phyloP scores from a whole-genome alignment of 129 eudicot genomes.

The Centaurea solstitialis region DNA sequence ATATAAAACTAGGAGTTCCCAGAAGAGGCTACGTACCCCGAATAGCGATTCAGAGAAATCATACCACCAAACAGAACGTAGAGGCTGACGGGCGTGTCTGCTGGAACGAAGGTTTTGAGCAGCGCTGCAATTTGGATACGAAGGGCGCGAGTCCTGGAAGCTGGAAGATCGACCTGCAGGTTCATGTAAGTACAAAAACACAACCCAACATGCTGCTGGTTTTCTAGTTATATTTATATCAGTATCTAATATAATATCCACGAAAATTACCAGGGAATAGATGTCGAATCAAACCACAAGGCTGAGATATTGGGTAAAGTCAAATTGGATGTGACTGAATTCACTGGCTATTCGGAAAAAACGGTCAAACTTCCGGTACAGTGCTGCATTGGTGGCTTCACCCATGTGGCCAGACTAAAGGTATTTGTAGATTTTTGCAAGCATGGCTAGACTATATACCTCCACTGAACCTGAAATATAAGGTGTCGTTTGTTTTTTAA shows the following conservation, averaged over 20 bases:
- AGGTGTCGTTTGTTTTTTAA: too few relatives aligned
- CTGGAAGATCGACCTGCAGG: slow-evolving; percentile 46
- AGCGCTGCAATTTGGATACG: slow-evolving; percentile 36
- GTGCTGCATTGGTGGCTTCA: slow-evolving; percentile 39
- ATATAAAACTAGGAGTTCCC: slow-evolving; percentile 37
- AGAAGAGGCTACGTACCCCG: slow-evolving; percentile 30
- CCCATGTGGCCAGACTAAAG: slow-evolving; percentile 41
- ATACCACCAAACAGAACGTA: slow-evolving; percentile 40
- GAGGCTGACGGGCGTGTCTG: slow-evolving; percentile 36
- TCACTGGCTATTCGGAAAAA: slow-evolving; percentile 35
- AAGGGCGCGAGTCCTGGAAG: slow-evolving; percentile 20
- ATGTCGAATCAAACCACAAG: slow-evolving; percentile 34
- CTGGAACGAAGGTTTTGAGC: slow-evolving; percentile 59
- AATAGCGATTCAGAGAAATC: slow-evolving; percentile 26
- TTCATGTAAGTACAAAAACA: slow-evolving; percentile 42
- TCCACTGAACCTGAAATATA: neutral
- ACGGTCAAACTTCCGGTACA: slow-evolving; percentile 41
- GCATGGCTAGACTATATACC: slow-evolving; percentile 4
- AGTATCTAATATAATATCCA: slow-evolving; percentile 21
- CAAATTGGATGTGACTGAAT: slow-evolving; percentile 36
- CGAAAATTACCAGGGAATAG: slow-evolving; percentile 49
- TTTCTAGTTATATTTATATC: slow-evolving; percentile 11
- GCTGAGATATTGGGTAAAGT: slow-evolving; percentile 37
- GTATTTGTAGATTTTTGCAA: slow-evolving; percentile 23
- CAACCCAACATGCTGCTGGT: neutral